Base-by-base conservation (phyloP, 148 eudicot species). In the Rhododendron vialii region DNA sequence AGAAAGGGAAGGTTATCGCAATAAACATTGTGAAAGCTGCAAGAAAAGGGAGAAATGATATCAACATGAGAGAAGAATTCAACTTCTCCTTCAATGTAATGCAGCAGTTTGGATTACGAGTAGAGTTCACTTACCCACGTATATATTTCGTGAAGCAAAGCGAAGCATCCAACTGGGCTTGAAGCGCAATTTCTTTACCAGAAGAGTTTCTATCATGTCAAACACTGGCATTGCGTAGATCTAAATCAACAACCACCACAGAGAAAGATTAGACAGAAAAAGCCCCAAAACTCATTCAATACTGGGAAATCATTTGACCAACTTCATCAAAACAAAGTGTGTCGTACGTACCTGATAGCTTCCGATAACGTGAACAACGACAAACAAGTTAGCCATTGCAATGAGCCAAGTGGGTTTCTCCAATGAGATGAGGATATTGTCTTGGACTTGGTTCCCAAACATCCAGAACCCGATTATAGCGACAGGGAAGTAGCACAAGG, bases 181-280 rank as follows among this genome's bases (percentile, higher is more conserved):
- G 84, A 91, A 89, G 5, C 81, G 69, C 84, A 88, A 45, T 86
- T 86, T 87, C 85, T 88, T 91, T 1, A 89, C 90, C 38, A 91
- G 83, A 83, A 88, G 55, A 17, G 88, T 86, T 77, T 91, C 92
- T 11, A 88, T 87, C 91, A 89, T 91, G 86, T 91, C 92, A 81
- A 91, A 91, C 26, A 91, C 92, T 11, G 91, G 91, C 90, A 91
- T 91, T 59, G 92, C 92, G 79, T 89, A 89, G 7, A 91, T 84
- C 92, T 91, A 55, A 82, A 79, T 51, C 3, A 65, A 61, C 35
- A 18, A 3, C 83, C 26, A 30, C 10, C 26, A 30, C 10, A 78
- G 78, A 1, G 20, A 84, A 28, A 35, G 33, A 13, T 85, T 61
- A 78, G 76, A 78, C 17, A 28, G 8, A 22, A 3, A 71, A 3